These are phyloP conservation scores for Pythium folliculosum DNA, from an alignment of 352 stramenopile genomes.

Conservation along the genomic window DNA sequence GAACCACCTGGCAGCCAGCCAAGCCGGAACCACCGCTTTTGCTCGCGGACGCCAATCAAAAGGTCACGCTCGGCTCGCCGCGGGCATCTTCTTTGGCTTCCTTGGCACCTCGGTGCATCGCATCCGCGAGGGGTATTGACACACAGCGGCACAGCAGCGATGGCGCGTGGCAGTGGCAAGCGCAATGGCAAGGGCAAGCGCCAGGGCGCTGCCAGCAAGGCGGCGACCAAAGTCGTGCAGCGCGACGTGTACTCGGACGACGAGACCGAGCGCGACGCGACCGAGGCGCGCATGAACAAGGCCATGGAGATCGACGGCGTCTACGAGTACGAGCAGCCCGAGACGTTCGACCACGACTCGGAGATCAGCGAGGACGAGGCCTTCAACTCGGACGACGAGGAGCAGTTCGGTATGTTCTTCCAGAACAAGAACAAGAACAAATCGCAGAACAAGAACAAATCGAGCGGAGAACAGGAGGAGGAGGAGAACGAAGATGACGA, in stretches of 20 bases:
- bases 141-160: no score
- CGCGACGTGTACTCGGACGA: slow-evolving; percentile 85
- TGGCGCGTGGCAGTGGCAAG: background rate
- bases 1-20: slow-evolving; percentile 1
- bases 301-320: slow-evolving; percentile 80
- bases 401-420: slow-evolving; percentile 89
- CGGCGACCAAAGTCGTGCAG: slow-evolving; percentile 30
- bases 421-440: slow-evolving; percentile 17
- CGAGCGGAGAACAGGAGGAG: slow-evolving; percentile 27
- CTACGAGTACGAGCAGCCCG: slow-evolving; percentile 82
- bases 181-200: slow-evolving; percentile 26
- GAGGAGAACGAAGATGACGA: slow-evolving; percentile 23
- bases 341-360: slow-evolving; percentile 87
- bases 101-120: no score
- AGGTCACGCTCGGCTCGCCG: slow-evolving; percentile 17
- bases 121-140: no score
- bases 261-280: slow-evolving; percentile 51
- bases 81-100: no score
- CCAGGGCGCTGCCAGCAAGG: slow-evolving; percentile 29
- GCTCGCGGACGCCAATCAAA: slow-evolving; percentile 26
- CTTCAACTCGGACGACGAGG: slow-evolving; percentile 94
- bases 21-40: background rate
- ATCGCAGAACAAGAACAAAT: no score
- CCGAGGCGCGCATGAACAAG: slow-evolving; percentile 62
- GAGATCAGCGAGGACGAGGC: slow-evolving; percentile 94